phyloP scores from a whole-genome alignment of 257 asterid species.

The Solanum etuberosum region DNA sequence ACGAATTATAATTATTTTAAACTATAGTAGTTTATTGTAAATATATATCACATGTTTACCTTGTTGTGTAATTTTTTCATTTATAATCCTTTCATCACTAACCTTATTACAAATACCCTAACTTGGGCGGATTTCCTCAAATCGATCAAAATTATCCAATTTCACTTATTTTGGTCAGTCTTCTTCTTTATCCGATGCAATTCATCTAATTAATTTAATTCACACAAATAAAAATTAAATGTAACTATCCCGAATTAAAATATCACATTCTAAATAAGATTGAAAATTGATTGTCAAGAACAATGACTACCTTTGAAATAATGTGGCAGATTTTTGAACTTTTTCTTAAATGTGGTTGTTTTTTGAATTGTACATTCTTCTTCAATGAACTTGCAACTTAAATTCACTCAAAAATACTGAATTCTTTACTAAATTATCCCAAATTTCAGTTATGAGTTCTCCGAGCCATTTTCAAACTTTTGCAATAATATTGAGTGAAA shows the following conservation, averaged over 20 bases:
- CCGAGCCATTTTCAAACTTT: not conserved
- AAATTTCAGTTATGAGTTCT: not conserved
- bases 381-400: not conserved
- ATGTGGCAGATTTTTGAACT: not conserved
- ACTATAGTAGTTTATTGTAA: not conserved
- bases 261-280: not conserved
- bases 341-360: not conserved
- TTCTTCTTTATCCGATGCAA: too few relatives aligned
- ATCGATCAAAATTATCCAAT: not conserved
- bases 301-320: not conserved
- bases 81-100: not conserved
- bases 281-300: not conserved
- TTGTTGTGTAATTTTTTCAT: not conserved
- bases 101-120: not conserved
- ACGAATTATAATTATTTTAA: too few relatives aligned
- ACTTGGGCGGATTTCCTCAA: not conserved
- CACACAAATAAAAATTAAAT: too few relatives aligned
- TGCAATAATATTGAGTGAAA: not conserved
- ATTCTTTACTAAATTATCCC: not conserved
- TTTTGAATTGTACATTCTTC: not conserved
- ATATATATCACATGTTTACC: not conserved
- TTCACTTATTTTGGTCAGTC: not conserved
- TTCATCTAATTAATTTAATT: too few relatives aligned
- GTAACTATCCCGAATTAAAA: not conserved
- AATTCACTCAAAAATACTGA: not conserved